phyloP scores from a whole-genome alignment of 2,329 filamentous ascomycete genomes.

The Fusarium papillatum region DNA sequence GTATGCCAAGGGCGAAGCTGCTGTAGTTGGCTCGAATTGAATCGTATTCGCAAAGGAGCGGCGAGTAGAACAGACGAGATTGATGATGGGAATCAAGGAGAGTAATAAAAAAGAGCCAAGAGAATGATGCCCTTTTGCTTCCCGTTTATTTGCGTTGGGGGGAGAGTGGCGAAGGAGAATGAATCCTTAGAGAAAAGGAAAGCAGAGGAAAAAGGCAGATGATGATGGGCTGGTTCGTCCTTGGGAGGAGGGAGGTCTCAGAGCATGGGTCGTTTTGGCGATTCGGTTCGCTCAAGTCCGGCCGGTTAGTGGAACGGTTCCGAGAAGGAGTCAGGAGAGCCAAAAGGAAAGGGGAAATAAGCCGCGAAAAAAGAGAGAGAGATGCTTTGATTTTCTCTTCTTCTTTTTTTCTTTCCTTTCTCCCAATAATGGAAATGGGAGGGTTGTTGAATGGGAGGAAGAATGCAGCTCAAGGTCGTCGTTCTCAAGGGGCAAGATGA shows the following conservation, averaged over 20 bases:
- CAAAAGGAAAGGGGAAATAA: constrained; percentile 14
- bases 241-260: constrained; percentile 16
- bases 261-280: constrained; percentile 31
- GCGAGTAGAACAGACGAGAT: background rate
- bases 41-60: background rate
- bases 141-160: background rate
- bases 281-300: constrained; percentile 32
- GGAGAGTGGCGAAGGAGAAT: constrained; percentile 1
- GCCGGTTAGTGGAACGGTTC: constrained; percentile 19
- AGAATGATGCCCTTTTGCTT: background rate
- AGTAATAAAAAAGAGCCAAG: background rate
- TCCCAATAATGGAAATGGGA: background rate
- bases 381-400: background rate
- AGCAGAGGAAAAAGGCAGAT: constrained; percentile 8
- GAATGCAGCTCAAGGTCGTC: background rate
- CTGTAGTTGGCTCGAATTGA: background rate
- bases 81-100: background rate
- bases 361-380: background rate
- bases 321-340: background rate
- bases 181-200: constrained; percentile 1
- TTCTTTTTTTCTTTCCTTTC: background rate
- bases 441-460: background rate
- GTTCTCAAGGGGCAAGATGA: constrained; percentile 21
- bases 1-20: background rate
- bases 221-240: constrained; percentile 13